Base-by-base conservation (phyloP, 768 basidiomycete genomes). In the Russula ochroleuca region DNA sequence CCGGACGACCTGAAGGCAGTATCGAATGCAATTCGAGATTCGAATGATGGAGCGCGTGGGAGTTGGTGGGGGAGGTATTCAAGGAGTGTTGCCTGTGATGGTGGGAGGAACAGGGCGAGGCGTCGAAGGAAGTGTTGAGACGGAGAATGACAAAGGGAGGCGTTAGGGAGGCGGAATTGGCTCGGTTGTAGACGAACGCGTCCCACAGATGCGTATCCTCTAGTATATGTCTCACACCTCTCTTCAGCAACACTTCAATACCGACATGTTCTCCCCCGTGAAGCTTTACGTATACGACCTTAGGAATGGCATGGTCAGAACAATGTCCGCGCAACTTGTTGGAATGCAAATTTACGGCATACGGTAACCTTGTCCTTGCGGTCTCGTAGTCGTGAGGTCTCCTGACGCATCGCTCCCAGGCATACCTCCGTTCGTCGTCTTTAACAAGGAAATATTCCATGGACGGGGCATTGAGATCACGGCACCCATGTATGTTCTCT, bases 401-500 rank as follows among this genome's bases (percentile, higher is more conserved):
- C 17, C 56, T 68, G 51, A 70, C 60, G 55, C 58, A 66, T 40
- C 60, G 17, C 57, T 64, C 55, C 31, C 67, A 91, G 93, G 94
- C 95, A 98, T 75, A 96, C 95, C 0, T 93, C 92, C 17, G 82
- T 98, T n/a, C 23, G 94, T 97, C 51, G 86, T 88, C 3, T 97
- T 85, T 73, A 85, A 85, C 2, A 85, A 86, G 69, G 95, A 98
- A 71, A 76, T 92, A 33, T 96, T 91, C 70, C 98, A 94, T 73
- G 94, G 95, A 2, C 90, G 86, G 69, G 95, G 95, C 2, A 94
- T 98, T 62, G 75, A 70, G 53, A 81, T 82, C 25, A 85, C 88
- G 0, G 67, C 70, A 0, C 94, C 94, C 92, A 94, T 77, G 91
- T 91, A 72, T 64, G 89, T 77, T 38, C 19, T 21, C 31, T 11